Conservation (phyloP, 2,329 filamentous ascomycete genomes). For the Alternaria viburni region DNA sequence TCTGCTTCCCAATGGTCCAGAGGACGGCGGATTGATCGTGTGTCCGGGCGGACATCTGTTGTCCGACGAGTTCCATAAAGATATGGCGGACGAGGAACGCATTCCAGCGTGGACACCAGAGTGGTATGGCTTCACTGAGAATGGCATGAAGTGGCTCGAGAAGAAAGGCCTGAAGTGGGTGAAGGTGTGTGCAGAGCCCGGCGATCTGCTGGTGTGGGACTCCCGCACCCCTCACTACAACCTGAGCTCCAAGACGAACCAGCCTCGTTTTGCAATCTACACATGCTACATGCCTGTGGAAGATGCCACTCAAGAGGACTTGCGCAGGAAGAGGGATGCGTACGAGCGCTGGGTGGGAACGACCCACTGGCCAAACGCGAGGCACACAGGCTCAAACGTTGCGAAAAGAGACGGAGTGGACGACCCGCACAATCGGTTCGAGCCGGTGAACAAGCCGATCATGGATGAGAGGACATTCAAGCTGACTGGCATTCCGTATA, state of each 20-base stretch:
- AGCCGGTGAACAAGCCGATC: constrained; percentile 50
- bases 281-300: constrained; percentile 48
- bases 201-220: constrained; percentile 54
- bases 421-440: constrained; percentile 45
- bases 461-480: constrained; percentile 53
- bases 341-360: constrained; percentile 28
- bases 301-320: constrained; percentile 42
- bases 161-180: constrained; percentile 46
- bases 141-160: constrained; percentile 51
- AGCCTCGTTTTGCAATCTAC: constrained; percentile 41
- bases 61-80: constrained; percentile 40
- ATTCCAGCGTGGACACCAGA: constrained; percentile 41
- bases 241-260: constrained; percentile 33
- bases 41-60: constrained; percentile 41
- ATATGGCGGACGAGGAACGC: constrained; percentile 30
- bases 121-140: constrained; percentile 45
- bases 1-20: constrained; percentile 44
- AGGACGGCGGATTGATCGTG: constrained; percentile 49
- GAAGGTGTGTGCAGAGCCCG: constrained; percentile 52
- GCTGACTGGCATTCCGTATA: constrained; percentile 58
- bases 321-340: constrained; percentile 39
- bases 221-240: constrained; percentile 51
- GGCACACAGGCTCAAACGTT: constrained; percentile 40
- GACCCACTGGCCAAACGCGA: constrained; percentile 47
- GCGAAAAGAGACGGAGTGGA: constrained; percentile 40